Base-by-base conservation (phyloP, 2,329 filamentous ascomycete genomes). In the Thielaviopsis euricoi region DNA sequence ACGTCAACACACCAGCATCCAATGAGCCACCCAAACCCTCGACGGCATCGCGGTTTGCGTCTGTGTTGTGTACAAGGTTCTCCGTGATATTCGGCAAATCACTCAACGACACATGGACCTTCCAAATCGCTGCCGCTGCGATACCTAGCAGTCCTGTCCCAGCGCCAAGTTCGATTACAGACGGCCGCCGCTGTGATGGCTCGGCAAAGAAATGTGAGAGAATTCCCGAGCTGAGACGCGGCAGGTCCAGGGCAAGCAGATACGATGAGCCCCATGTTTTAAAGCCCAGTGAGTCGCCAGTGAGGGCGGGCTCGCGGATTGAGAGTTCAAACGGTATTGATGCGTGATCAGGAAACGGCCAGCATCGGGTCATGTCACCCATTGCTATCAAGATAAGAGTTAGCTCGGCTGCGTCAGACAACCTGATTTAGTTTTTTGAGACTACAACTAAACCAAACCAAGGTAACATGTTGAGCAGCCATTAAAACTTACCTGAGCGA, bases 211-310 rank as follows among this genome's bases (percentile, higher is more conserved):
- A 63, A 50, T 74, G 70, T 33, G 72, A 72, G 22, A 81, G 65
- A 0, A 72, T 70, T 15, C 69, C 73, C 50, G 67, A 69, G 7
- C 66, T 70, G 46, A 82, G 71, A 13, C 66, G 66, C 21, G 73
- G 73, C 25, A 97, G 77, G 23, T 86, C 81, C 63, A 81, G 85
- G 0, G 91, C 86, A 4, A 97, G 81, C 1, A 94, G 78, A 66
- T 89, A 94, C 0, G 89, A 91, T 0, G 89, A 91, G 0, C 87
- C 88, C 93, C 93, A 97, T 0, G 93, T 98, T 70, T 98, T 97
- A 68, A 94, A 77, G 1, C 93, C 93, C 19, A 97, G 75, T 12
- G 52, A 58, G 69, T 96, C 91, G 6, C 86, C 86, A 0, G 88
- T 95, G 58, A 97, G 74, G 0, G 89, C 83, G 1, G 93, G 93